Base-by-base conservation (phyloP, 148 eudicot species). In the Hydrangea macrophylla region DNA sequence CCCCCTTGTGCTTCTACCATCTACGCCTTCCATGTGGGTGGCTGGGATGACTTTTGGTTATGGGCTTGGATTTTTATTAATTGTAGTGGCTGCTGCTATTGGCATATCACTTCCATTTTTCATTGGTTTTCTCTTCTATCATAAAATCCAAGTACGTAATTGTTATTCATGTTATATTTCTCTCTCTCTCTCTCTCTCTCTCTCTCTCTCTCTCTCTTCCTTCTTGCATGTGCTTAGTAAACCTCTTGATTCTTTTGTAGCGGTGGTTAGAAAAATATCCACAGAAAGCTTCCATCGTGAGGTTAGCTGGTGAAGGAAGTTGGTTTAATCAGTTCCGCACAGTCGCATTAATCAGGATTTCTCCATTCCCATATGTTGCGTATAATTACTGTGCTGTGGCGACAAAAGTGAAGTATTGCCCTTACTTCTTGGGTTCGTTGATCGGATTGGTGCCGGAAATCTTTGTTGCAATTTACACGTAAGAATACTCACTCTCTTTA, bases 41-140 rank as follows among this genome's bases (percentile, higher is more conserved):
- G 96, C 96, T 50, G 98, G 96, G 68, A 90, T 93, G 96, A 93
- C 90, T 45, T 93, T 90, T 67, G 98, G 98, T 56, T 93, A 93
- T 63, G 95, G 92, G 69, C 84, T 55, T 39, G 96, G 98, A 37
- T 93, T 90, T 84, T 78, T 90, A 36, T 70, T 90, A 32, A 88
- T 84, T 55, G 83, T 90, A 65, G 73, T 80, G 23, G 96, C 84
- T 51, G 84, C 75, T 9, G 24, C 74, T 67, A 81, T 93, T 64
- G 98, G 98, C 33, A 78, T 83, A 32, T 90, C 95, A 15, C 78
- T 93, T 63, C 98, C 98, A 8, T 93, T 81, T 73, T 75, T 93
- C 64, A 64, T 88, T 55, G 92, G 96, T 66, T 82, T 85, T 36
- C 86, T 88, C 57, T 86, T 90, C 74, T 69, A 86, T 70, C 83